phyloP scores from a whole-genome alignment of 1,139 yeast genomes.

The Saccharomyces pastorianus region DNA sequence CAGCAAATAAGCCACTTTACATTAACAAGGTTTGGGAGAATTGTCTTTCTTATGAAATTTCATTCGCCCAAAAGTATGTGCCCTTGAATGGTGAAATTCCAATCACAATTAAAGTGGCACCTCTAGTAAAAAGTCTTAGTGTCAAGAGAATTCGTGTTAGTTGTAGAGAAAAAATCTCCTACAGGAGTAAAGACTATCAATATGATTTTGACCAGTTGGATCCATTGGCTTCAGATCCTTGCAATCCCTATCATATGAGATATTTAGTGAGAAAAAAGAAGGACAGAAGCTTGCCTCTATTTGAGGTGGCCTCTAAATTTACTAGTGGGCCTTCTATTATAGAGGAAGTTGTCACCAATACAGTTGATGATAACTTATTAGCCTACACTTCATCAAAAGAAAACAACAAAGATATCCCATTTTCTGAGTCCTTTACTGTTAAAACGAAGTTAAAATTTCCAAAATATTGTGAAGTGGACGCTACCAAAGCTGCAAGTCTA shows the following conservation, averaged over 20 bases:
- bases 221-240: constrained; percentile 30
- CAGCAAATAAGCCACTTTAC: constrained; percentile 72
- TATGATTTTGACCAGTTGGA: constrained; percentile 53
- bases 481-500: constrained; percentile 8
- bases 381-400: constrained; percentile 41
- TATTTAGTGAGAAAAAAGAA: constrained; percentile 28
- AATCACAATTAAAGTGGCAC: constrained; percentile 61
- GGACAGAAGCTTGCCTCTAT: constrained; percentile 49
- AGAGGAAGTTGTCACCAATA: constrained; percentile 54
- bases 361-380: constrained; percentile 52
- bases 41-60: constrained; percentile 65
- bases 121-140: constrained; percentile 58
- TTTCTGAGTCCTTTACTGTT: constrained; percentile 28
- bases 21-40: constrained; percentile 81
- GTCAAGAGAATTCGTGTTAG: constrained; percentile 68
- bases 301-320: constrained; percentile 53
- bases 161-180: constrained; percentile 64
- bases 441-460: constrained; percentile 23
- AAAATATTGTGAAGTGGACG: constrained; percentile 12
- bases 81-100: constrained; percentile 58
- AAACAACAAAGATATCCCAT: constrained; percentile 13
- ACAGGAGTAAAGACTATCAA: constrained; percentile 47
- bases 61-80: constrained; percentile 68
- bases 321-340: constrained; percentile 43
- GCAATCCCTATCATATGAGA: constrained; percentile 33